Conservation (phyloP, 2,329 filamentous ascomycete genomes). For the Akanthomyces uredinophilus region DNA sequence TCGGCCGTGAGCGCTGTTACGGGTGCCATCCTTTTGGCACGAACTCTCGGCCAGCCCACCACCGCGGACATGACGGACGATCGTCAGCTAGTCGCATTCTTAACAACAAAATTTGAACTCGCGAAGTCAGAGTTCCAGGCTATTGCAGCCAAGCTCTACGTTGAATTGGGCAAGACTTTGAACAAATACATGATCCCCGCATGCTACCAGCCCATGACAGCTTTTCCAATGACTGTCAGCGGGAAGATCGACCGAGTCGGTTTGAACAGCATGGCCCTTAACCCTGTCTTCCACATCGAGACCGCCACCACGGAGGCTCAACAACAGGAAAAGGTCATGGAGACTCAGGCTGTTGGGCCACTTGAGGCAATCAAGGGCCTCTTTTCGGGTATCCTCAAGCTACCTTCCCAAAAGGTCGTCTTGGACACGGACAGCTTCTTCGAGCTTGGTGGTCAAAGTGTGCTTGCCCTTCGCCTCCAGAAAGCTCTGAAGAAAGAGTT, state of each 20-base stretch:
- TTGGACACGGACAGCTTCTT: conserved; percentile 22
- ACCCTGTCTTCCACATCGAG: conserved; percentile 17
- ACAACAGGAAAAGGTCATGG: not conserved
- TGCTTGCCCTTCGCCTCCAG: conserved; percentile 23
- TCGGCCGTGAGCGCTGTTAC: conserved; percentile 13
- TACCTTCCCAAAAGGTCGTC: not conserved
- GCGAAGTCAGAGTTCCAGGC: conserved; percentile 13
- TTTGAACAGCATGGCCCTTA: conserved; percentile 17
- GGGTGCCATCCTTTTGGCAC: conserved; percentile 20
- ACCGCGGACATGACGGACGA: conserved; percentile 16
- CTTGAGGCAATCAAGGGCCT: not conserved
- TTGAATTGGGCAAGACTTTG: conserved; percentile 19
- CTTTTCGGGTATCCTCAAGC: not conserved
- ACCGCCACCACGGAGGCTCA: not conserved
- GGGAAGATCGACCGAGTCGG: conserved; percentile 22
- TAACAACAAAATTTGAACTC: conserved; percentile 19
- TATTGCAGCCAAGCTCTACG: conserved; percentile 19
- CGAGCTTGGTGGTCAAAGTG: conserved; percentile 23
- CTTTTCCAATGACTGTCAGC: conserved; percentile 21
- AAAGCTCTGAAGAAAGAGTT: conserved; percentile 23
- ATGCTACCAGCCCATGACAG: conserved; percentile 20
- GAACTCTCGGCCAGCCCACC: conserved; percentile 12
- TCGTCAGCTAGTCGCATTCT: conserved; percentile 21
- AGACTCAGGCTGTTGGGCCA: not conserved
- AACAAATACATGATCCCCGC: conserved; percentile 25